Base-by-base conservation (phyloP, 306 rosid genomes). In the Prunus mira region DNA sequence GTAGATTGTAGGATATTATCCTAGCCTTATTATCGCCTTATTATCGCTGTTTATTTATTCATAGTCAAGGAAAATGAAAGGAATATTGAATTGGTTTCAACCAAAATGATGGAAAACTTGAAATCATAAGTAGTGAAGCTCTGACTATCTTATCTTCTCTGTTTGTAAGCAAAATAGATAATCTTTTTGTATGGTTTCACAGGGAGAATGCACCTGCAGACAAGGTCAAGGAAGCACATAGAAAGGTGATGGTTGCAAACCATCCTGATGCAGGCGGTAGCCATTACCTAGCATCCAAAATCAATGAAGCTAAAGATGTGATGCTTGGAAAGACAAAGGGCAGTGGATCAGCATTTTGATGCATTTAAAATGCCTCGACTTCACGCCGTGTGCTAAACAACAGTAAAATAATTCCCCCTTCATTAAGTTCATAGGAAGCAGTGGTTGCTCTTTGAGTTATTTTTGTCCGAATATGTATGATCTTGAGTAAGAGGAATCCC, bases 201-300 rank as follows among this genome's bases (percentile, higher is more conserved):
- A 89, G 91, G 86, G 93, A 91, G 77, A 89, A 77, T 75, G 76
- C 89, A 49, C 46, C 91, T 19, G 74, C 87, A 1, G 90, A 88
- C 75, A 91, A 91, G 83, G 85, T 88, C 47, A 91, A 87, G 83
- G 96, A 88, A 82, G 96, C 93, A 38, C 96, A 91, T 79, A 87
- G 89, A 73, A 88, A 57, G 76, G 90, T 91, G 25, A 91, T 89
- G 93, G 84, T 91, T 50, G 93, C 96, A n/a, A 91, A 91, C 77
- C 93, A 91, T 87, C 93, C 92, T 8, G 93, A 89, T 78, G 97
- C 93, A 2, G 92, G 91, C 62, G 93, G 96, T 52, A 87, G 92
- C 62, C 91, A 87, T 87, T 91, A 91, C 77, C 96, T 91, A 61
- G 93, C 96, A 50, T 89, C 93, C 47, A 91, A 89, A 86, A 87